These are phyloP conservation scores for Kodamaea plutei DNA, from an alignment of 1,139 yeast genomes.

Conservation along the genomic window DNA sequence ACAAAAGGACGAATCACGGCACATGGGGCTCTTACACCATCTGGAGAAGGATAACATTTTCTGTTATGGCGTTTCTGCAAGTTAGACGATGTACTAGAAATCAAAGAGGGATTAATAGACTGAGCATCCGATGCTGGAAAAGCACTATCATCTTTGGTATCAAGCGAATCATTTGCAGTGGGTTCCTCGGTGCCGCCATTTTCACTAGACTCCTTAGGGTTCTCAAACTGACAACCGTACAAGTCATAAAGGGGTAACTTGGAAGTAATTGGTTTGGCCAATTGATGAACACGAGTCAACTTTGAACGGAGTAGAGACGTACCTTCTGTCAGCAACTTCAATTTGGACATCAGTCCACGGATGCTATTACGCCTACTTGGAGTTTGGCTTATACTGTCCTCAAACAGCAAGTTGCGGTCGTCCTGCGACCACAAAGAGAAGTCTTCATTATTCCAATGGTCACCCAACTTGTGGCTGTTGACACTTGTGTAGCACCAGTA, in stretches of 20 bases:
- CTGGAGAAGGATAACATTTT: conserved; percentile 42
- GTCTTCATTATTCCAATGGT: conserved; percentile 90
- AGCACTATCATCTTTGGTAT: too few relatives aligned
- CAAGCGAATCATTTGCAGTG: conserved; percentile 7
- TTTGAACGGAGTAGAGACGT: conserved; percentile 7
- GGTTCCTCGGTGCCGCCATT: conserved; percentile 4
- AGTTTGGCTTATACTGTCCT: conserved; percentile 7
- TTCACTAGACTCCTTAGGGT: too few relatives aligned
- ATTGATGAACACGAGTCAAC: conserved; percentile 5
- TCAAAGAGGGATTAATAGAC: conserved; percentile 10
- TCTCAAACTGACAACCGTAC: too few relatives aligned
- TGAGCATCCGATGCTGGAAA: conserved; percentile 8
- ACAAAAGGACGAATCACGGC: conserved; percentile 76
- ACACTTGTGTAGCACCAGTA: conserved; percentile 79
- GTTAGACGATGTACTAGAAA: conserved; percentile 24
- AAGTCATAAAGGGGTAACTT: background rate
- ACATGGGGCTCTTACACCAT: conserved; percentile 65
- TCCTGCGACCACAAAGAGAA: conserved; percentile 81
- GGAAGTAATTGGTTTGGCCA: conserved; percentile 6
- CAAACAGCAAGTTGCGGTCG: conserved; percentile 29
- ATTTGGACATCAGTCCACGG: conserved; percentile 5
- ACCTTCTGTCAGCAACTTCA: conserved; percentile 8
- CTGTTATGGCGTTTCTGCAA: conserved; percentile 19
- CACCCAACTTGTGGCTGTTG: conserved; percentile 82
- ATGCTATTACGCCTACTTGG: conserved; percentile 11